These are phyloP conservation scores for Botrytis paeoniae DNA, from an alignment of 2,329 filamentous ascomycete species.

Conservation along the genomic window DNA sequence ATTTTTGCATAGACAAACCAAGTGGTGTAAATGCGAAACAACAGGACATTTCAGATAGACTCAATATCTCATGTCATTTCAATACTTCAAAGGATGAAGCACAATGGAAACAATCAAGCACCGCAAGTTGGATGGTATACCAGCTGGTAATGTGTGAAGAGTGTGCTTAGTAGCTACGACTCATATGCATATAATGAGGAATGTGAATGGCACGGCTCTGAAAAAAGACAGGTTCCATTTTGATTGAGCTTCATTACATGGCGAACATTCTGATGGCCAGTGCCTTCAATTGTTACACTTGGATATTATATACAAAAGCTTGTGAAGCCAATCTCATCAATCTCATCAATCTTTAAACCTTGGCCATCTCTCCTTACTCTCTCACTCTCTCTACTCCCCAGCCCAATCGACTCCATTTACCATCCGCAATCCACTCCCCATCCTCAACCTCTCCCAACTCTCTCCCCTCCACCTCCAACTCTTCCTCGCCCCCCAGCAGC, in stretches of 20 bases:
- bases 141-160: too few relatives aligned
- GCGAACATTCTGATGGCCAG: background rate
- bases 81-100: background rate
- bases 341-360: background rate
- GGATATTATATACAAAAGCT: background rate
- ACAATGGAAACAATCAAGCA: background rate
- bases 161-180: background rate
- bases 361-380: background rate
- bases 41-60: background rate
- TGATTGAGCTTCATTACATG: background rate
- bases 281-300: background rate
- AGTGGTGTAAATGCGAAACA: background rate
- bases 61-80: background rate
- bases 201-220: background rate
- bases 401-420: background rate
- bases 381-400: too few relatives aligned
- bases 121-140: background rate
- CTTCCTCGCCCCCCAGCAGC: conserved; percentile 56
- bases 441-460: background rate
- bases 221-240: background rate
- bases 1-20: background rate
- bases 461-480: conserved; percentile 21
- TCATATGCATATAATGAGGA: background rate
- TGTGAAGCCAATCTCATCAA: background rate
- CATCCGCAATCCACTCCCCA: background rate